Evolutionary conservation across 2,329 filamentous ascomycete genomes (phyloP).

Genomic region (Stromatinia cepivora): DNA sequence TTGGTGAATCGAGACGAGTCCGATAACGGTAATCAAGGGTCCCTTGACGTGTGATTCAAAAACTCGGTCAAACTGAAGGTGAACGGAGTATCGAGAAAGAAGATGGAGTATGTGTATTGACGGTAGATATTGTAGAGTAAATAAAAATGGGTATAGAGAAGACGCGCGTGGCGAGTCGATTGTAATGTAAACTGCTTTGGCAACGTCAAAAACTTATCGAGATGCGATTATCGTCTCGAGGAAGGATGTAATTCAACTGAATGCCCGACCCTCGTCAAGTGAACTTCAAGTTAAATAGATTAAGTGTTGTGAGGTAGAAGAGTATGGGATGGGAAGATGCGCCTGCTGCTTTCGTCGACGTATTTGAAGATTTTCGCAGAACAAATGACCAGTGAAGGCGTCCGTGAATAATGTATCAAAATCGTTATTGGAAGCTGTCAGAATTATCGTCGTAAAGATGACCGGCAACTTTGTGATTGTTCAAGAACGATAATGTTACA

Average conservation of each 20-base stretch:
- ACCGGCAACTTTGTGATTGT: conserved; percentile 41
- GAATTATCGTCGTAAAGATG: conserved; percentile 42
- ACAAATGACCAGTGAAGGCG: conserved; percentile 60
- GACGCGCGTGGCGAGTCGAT: not conserved
- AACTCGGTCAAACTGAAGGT: conserved; percentile 4
- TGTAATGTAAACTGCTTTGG: conserved; percentile 2
- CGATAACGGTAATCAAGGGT: conserved; percentile 24
- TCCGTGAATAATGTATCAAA: conserved; percentile 46
- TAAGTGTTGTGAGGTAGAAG: not conserved
- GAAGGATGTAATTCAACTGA: not conserved
- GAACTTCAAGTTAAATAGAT: conserved; percentile 3
- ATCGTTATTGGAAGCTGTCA: conserved; percentile 41
- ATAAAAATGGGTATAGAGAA: not conserved
- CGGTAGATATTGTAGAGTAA: not conserved
- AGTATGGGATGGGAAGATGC: not conserved
- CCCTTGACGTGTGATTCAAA: not conserved
- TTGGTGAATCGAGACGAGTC: conserved; percentile 24
- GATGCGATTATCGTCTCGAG: not conserved
- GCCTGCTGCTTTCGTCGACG: conserved; percentile 43
- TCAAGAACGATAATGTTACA: conserved; percentile 40
- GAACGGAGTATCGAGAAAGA: not conserved
- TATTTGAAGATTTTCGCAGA: conserved; percentile 38
- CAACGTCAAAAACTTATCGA: conserved; percentile 3
- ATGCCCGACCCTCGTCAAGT: not conserved
- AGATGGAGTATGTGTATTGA: not conserved